phyloP scores from a whole-genome alignment of 2,329 filamentous ascomycete species.

The Colletotrichum coccodes region DNA sequence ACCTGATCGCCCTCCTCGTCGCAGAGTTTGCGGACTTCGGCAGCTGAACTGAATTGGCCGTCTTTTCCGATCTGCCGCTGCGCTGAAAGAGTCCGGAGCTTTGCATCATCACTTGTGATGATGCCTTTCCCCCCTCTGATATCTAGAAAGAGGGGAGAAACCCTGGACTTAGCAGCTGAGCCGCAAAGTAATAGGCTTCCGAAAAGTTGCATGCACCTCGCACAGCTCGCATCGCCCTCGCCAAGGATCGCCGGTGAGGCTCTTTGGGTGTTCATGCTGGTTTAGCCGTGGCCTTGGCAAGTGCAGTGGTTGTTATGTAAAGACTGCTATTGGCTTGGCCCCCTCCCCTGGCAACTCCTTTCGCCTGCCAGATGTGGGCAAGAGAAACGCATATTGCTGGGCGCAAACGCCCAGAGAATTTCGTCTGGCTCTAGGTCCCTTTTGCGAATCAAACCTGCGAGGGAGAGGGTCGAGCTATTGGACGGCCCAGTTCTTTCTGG shows the following conservation, averaged over 20 bases:
- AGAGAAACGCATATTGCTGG: slow-evolving; percentile 20
- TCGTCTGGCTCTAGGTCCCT: background rate
- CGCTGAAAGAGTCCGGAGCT: background rate
- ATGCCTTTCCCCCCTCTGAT: background rate
- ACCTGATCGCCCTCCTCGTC: background rate
- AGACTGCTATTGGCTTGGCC: slow-evolving; percentile 4
- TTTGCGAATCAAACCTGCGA: background rate
- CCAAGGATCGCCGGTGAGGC: slow-evolving; percentile 15
- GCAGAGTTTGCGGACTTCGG: background rate
- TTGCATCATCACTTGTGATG: background rate
- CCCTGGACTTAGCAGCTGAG: background rate
- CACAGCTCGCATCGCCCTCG: too few species aligned
- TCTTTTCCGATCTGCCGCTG: background rate
- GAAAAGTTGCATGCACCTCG: background rate
- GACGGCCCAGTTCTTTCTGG: background rate
- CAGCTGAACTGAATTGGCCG: background rate
- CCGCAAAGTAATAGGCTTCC: too few species aligned
- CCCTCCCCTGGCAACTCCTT: slow-evolving; percentile 5
- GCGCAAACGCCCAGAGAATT: slow-evolving; percentile 18
- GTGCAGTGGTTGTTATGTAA: background rate
- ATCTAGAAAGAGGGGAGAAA: background rate
- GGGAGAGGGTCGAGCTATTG: background rate
- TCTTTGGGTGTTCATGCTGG: slow-evolving; percentile 17
- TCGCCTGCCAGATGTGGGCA: slow-evolving; percentile 21
- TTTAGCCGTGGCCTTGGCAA: background rate